phyloP scores from a whole-genome alignment of 495 filamentous ascomycete genomes.

The Trichoderma virens region DNA sequence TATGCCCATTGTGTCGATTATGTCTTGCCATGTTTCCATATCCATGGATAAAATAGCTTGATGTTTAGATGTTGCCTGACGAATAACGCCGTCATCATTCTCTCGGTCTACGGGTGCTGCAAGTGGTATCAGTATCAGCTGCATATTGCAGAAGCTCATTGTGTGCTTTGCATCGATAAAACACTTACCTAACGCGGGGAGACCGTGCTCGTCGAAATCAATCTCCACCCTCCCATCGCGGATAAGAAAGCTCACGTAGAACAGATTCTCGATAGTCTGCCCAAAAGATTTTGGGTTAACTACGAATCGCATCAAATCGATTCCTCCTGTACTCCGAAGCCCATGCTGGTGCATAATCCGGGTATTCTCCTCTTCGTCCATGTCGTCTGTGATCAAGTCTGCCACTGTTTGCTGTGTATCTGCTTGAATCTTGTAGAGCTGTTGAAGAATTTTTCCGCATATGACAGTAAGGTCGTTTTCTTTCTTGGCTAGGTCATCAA shows the following conservation, averaged over 20 bases:
- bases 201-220: slow-evolving; percentile 49
- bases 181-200: slow-evolving; percentile 67
- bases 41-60: slow-evolving; percentile 83
- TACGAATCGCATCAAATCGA: slow-evolving; percentile 74
- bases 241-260: slow-evolving; percentile 92
- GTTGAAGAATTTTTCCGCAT: slow-evolving; percentile 57
- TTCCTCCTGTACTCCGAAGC: slow-evolving; percentile 53
- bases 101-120: slow-evolving; percentile 19
- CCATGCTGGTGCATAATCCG: slow-evolving; percentile 45
- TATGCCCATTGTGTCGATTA: slow-evolving; percentile 68
- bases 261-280: slow-evolving; percentile 94
- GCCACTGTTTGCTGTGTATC: slow-evolving; percentile 36
- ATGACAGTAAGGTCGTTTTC: slow-evolving; percentile 64
- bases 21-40: slow-evolving; percentile 68
- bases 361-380: slow-evolving; percentile 29
- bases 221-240: slow-evolving; percentile 72
- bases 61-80: slow-evolving; percentile 51
- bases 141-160: background rate
- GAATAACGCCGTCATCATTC: slow-evolving; percentile 18
- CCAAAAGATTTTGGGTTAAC: slow-evolving; percentile 86
- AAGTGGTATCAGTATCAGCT: slow-evolving; percentile 5
- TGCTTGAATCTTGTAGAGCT: slow-evolving; percentile 29
- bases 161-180: background rate
- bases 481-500: slow-evolving; percentile 65
- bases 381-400: slow-evolving; percentile 26